These are phyloP conservation scores for Athelia sp. DNA, from an alignment of 1,284 basidiomycete genomes.

Conservation along the genomic window DNA sequence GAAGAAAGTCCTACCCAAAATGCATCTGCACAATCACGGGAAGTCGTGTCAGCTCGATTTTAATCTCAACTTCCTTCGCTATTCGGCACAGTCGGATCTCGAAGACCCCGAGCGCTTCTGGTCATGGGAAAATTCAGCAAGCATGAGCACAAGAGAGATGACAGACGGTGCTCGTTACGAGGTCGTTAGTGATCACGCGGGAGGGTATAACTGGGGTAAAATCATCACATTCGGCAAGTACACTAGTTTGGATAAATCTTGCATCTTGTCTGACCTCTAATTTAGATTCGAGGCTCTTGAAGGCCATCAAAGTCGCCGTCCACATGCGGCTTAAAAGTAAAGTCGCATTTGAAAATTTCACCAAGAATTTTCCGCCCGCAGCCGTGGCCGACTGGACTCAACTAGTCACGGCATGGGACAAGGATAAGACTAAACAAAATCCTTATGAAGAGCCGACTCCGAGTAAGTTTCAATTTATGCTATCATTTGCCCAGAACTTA, in stretches of 20 bases:
- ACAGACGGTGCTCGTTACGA: conserved; percentile 7
- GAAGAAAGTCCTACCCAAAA: conserved; percentile 3
- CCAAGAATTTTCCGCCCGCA: conserved; percentile 2
- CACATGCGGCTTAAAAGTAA: conserved; percentile 8
- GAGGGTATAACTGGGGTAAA: conserved; percentile 7
- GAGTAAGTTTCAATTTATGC: conserved; percentile 1
- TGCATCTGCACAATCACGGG: conserved; percentile 8
- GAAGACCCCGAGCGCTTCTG: conserved; percentile 12
- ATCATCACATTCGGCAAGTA: conserved; percentile 5
- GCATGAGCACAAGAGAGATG: conserved; percentile 11
- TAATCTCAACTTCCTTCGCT: conserved; percentile 8
- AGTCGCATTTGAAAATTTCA: conserved; percentile 1
- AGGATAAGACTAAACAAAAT: conserved; percentile 13
- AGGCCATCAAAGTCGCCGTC: background rate
- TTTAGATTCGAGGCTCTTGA: conserved; percentile 2
- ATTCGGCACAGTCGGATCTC: conserved; percentile 6
- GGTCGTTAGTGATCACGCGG: conserved; percentile 9
- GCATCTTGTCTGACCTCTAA: conserved; percentile 16
- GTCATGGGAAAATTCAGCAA: conserved; percentile 4
- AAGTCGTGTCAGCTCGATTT: conserved; percentile 3
- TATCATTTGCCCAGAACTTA: background rate
- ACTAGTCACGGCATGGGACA: conserved; percentile 19
- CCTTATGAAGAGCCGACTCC: conserved; percentile 11
- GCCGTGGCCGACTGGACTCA: conserved; percentile 12
- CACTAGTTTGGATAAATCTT: background rate